Evolutionary conservation across 2,329 filamentous ascomycete genomes (phyloP), one percentile per base, ranked within the genome.

Genomic region (Pseudogymnoascus sp.): DNA sequence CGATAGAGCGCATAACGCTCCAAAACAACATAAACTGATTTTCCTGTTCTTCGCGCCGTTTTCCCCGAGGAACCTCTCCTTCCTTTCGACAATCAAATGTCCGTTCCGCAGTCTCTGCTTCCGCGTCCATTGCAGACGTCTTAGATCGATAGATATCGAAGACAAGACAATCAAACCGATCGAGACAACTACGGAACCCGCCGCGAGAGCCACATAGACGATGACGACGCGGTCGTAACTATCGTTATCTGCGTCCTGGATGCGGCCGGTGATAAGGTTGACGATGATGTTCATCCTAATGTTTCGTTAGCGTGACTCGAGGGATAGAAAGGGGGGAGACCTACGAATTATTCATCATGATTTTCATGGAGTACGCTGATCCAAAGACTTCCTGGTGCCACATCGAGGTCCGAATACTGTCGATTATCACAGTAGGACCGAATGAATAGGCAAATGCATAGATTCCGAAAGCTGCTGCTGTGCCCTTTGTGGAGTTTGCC

Each of bases 321-420:
- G 10, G 14, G 12, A 12, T 37, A 25, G n/a, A 59, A 3, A 18
- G 59, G 14, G 31, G 56, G 14, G 31, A 21, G 28, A 37, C 75
- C 62, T 68, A 78, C 77, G 76, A 75, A 63, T 87, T 87, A 69
- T 86, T 86, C 69, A 85, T 82, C 21, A 81, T 81, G 37, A 86
- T 79, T 64, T 87, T 87, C 63, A 85, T 71, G 0, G 82, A 78
- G 64, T 86, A 86, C 0, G 80, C 84, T 0, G 82, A 80, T 0
- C 84, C 84, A 64, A 86, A 87, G 0, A 84, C 80, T 2, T 80
- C 80, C 63, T 83, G 80, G 25, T 84, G 77, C 80, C 82, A 85
- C 71, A 87, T 79, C 0, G 78, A 78, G 0, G 84, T 85, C 14
- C 84, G 81, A 25, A 86, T 83, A 21, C 80, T 76, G 68, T 87